Evolutionary conservation across 495 filamentous ascomycete genomes (phyloP).

Genomic region (Mytilinidion resinicola): DNA sequence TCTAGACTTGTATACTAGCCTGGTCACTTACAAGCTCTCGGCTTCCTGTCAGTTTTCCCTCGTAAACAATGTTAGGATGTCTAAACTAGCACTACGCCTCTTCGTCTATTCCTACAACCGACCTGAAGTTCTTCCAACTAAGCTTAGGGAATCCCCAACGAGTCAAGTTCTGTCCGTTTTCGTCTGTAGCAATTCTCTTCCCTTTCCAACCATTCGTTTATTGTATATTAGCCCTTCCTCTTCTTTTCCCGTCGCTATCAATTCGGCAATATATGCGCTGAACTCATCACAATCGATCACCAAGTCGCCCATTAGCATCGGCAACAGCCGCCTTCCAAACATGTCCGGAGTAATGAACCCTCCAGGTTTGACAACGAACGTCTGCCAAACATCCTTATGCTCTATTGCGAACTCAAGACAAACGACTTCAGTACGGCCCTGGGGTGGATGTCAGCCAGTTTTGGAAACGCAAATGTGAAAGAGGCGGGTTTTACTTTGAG

Average conservation of each 20-base stretch:
- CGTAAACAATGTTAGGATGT: too few relatives aligned
- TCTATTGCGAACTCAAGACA: conserved; percentile 1
- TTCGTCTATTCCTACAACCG: too few relatives aligned
- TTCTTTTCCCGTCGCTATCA: conserved; percentile 1
- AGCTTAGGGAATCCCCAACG: too few relatives aligned
- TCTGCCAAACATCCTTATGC: neutral
- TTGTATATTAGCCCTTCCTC: conserved; percentile 2
- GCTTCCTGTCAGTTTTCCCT: too few relatives aligned
- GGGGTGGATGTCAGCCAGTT: neutral
- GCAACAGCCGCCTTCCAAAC: neutral
- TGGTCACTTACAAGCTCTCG: too few relatives aligned
- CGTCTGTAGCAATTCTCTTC: neutral
- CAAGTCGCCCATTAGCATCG: neutral
- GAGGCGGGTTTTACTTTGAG: neutral
- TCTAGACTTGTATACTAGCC: too few relatives aligned
- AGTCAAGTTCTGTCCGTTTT: neutral
- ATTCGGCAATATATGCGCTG: neutral
- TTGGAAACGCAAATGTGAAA: neutral
- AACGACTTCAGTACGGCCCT: conserved; percentile 1
- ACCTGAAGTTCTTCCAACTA: too few relatives aligned
- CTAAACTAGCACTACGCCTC: too few relatives aligned
- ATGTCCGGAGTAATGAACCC: neutral
- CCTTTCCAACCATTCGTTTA: neutral
- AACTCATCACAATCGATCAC: conserved; percentile 1
- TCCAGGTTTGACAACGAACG: conserved; percentile 4